phyloP scores from a whole-genome alignment of 805 yeast genomes.

The Kluyveromyces lactis region DNA sequence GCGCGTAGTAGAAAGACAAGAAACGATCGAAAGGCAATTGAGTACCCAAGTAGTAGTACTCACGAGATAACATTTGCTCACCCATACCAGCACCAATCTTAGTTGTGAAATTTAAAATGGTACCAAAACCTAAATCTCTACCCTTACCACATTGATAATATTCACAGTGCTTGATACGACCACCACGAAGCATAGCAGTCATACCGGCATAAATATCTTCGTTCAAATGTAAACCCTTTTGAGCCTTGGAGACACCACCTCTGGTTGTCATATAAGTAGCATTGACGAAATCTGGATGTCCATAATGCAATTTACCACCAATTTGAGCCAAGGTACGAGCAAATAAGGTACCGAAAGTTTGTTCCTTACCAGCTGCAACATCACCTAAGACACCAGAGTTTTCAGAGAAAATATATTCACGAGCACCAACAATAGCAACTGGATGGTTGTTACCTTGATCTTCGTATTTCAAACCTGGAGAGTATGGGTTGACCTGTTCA shows the following conservation, averaged over 20 bases:
- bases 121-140: constrained; percentile 81
- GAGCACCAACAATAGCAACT: constrained; percentile 80
- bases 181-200: constrained; percentile 77
- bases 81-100: constrained; percentile 94
- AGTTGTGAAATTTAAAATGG: constrained; percentile 76
- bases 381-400: constrained; percentile 81
- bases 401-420: constrained; percentile 83
- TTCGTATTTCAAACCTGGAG: constrained; percentile 57
- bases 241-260: constrained; percentile 86
- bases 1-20: constrained; percentile 78
- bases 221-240: constrained; percentile 75
- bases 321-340: constrained; percentile 78
- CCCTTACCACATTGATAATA: constrained; percentile 89
- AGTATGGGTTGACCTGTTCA: constrained; percentile 75
- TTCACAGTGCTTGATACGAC: constrained; percentile 81
- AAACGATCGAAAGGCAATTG: constrained; percentile 75
- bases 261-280: constrained; percentile 72
- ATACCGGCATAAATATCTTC: constrained; percentile 88
- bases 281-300: constrained; percentile 81
- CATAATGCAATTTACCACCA: constrained; percentile 82
- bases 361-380: constrained; percentile 88
- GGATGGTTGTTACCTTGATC: constrained; percentile 48
- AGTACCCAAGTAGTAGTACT: constrained; percentile 73
- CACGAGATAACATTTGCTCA: constrained; percentile 80
- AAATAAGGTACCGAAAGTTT: constrained; percentile 77